Evolutionary conservation across 1,284 basidiomycete genomes (phyloP).

Genomic region (Cryptococcus amylolentus): DNA sequence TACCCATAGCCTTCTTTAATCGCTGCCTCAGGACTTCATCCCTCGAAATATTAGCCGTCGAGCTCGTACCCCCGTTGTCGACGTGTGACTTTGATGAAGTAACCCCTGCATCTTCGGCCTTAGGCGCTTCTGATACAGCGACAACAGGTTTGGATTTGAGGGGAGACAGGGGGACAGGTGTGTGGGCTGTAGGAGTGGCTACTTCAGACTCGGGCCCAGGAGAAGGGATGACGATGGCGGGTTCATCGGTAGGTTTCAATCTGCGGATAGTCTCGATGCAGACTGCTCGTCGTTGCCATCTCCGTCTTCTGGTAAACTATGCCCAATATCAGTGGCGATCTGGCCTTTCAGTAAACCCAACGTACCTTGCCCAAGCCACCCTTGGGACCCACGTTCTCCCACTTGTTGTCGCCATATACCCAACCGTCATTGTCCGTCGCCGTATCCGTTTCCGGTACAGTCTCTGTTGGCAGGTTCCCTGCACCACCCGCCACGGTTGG

Average conservation of each 20-base stretch:
- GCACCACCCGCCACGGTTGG: neutral
- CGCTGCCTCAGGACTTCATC: conserved; percentile 46
- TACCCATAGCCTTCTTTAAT: conserved; percentile 50
- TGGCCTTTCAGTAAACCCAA: neutral
- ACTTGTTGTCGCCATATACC: conserved; percentile 94
- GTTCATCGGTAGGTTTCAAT: conserved; percentile 22
- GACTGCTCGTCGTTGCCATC: conserved; percentile 78
- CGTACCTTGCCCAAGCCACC: conserved; percentile 78
- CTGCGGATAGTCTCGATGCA: conserved; percentile 67
- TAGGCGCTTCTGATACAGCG: neutral
- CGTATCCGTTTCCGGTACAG: conserved; percentile 32
- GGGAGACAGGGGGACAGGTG: neutral
- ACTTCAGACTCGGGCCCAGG: neutral
- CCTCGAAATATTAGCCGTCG: conserved; percentile 13
- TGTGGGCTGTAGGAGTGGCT: neutral
- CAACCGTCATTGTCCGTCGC: conserved; percentile 83
- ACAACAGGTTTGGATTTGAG: conserved; percentile 11
- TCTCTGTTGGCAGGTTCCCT: conserved; percentile 15
- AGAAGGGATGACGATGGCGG: conserved; percentile 7
- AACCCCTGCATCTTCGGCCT: neutral
- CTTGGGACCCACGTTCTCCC: conserved; percentile 73
- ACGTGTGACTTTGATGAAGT: neutral
- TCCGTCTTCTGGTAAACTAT: conserved; percentile 74
- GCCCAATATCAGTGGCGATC: neutral
- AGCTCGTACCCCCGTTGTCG: neutral